Evolutionary conservation across 345 rosid species (phyloP), one percentile per base, ranked within the genome.

Genomic region (Ailanthus altissimus): DNA sequence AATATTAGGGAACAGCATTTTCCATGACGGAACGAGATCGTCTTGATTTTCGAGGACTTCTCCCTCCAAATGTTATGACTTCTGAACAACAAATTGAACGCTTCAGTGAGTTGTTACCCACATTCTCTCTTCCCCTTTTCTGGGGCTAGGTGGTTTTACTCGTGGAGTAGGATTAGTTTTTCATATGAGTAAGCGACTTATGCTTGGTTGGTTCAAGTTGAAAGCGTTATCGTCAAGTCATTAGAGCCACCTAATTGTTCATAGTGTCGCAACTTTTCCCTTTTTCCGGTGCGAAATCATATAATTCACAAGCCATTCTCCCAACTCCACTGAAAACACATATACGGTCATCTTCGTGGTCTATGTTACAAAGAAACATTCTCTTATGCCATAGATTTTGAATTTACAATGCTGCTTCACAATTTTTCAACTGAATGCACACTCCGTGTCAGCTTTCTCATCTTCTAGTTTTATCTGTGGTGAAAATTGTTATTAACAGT

Each of bases 1-100:
- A 56, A 38, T 76, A 26, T 43, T 70, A 93, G 99, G 99, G 99
- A 26, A 95, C 99, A 18, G 97, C 97, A 1, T 95, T 96, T 83
- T 90, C 98, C 9, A 91, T 93, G 86, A 96, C 99, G 32, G 99
- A 96, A 79, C 85, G 99, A 77, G 93, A 93, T 53, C 97, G 98
- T 70, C 93, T 96, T 3, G 98, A 96, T 82, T 97, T 96, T 23
- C 92, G 99, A 28, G 99, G 99, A 20, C 92, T 96, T 77, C 98
- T 96, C 54, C 99, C 99, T 72, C 97, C 99, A 3, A 91, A 85
- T 76, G 89, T 92, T 32, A 88, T 93, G 99, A 81, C 93, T 71
- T 79, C 97, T 53, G 88, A 90, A 1, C 99, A 93, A 83, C 99
- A 95, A 75, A 95, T 95, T 72, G 85, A 87, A 16, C 99, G 99